Base-by-base conservation (phyloP, 768 basidiomycete genomes). In the Rossbeevera mucosa region DNA sequence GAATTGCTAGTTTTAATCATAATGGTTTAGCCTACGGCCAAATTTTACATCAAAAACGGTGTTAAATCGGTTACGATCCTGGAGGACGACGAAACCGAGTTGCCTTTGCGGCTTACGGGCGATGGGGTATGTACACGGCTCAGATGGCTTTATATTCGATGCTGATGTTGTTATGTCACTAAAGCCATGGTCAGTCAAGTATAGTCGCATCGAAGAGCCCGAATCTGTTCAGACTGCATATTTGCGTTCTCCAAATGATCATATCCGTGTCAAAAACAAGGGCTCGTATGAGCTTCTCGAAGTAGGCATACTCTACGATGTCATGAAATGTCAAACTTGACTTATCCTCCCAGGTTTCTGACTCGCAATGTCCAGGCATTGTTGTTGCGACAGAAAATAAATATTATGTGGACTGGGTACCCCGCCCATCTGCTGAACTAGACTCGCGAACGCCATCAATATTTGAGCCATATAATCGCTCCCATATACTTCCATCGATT, bases 181-280 rank as follows among this genome's bases (percentile, higher is more conserved):
- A 21, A 59, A 97, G 94, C 93, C 95, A 7, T 99, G 95, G 95
- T 77, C 72, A 13, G 66, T 99, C 42, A 82, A 79, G 53, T 97
- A 94, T 67, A 81, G 82, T 28, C 77, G 73, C 30, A 64, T 68
- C 7, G 78, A 78, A 21, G 72, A 71, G 4, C 73, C 77, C 1
- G 73, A 73, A 24, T 66, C 67, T 40, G 54, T 76, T 7, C 62
- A 72, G 24, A 70, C 72, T 18, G 73, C 72, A 30, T 75, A 64
- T 42, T 67, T 85, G 43, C 74, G 67, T 20, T 80, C 79, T 44
- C 80, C 84, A 0, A 96, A 95, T 60, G 88, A 82, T 51, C 70
- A 83, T 47, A 76, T 95, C 21, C 73, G 72, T 44, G 88, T 94
- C n/a, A 76, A 72, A n/a, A 75, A 83, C n/a, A 80, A 78, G 51